Evolutionary conservation across 345 rosid species (phyloP).

Genomic region (Salix purpurea): DNA sequence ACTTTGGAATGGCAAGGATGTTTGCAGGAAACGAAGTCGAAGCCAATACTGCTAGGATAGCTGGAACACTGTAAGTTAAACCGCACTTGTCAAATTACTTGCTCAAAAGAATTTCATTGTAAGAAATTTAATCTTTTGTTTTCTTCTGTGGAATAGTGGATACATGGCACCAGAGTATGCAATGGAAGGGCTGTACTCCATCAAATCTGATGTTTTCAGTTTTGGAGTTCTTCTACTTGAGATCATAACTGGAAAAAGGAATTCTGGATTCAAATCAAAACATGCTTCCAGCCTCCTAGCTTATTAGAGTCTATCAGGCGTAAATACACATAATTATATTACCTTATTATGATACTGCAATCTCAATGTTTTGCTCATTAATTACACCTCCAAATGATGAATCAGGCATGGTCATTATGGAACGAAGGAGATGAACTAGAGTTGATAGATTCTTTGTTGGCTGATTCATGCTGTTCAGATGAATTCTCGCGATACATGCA

Average conservation of each 20-base stretch:
- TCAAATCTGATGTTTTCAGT: slow-evolving; percentile 54
- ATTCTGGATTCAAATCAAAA: slow-evolving; percentile 17
- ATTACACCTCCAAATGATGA: neutral
- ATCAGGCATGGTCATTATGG: slow-evolving; percentile 15
- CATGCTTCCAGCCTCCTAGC: slow-evolving; percentile 26
- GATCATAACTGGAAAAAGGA: slow-evolving; percentile 46
- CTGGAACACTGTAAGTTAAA: slow-evolving; percentile 47
- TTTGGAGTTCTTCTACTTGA: slow-evolving; percentile 59
- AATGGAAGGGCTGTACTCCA: slow-evolving; percentile 41
- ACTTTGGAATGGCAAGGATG: slow-evolving; percentile 54
- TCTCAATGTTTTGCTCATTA: neutral
- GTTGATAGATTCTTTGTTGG: slow-evolving; percentile 1
- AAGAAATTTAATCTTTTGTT: no score
- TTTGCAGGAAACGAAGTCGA: slow-evolving; percentile 35
- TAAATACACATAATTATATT: neutral
- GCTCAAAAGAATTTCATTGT: neutral
- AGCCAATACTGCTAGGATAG: slow-evolving; percentile 40
- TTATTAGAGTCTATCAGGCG: no score
- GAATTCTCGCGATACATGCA: slow-evolving; percentile 5
- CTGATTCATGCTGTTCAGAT: neutral
- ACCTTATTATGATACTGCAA: neutral
- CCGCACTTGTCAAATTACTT: neutral
- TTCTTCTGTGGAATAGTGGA: slow-evolving; percentile 27
- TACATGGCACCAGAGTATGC: slow-evolving; percentile 63
- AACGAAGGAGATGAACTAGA: neutral